phyloP scores from a whole-genome alignment of 306 rosid species.

The Rubus parviflorus region DNA sequence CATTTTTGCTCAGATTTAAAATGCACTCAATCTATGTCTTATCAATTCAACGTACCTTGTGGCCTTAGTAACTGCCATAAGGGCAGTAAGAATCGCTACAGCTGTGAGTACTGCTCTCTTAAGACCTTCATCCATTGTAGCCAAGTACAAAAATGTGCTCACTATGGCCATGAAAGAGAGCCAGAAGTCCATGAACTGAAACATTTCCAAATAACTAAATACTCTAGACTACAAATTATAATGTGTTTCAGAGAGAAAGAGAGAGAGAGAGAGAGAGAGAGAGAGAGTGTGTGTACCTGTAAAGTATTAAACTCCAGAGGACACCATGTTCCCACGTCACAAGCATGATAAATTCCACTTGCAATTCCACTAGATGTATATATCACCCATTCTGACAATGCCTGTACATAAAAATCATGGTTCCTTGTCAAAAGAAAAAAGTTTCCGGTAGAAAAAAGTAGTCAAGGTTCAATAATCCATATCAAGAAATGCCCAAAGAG shows the following conservation, averaged over 20 bases:
- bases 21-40: not conserved
- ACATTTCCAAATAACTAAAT: conserved; percentile 21
- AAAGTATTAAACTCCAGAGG: conserved; percentile 58
- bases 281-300: conserved; percentile 53
- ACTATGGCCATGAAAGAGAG: conserved; percentile 97
- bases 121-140: conserved; percentile 63
- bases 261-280: no score
- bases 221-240: not conserved
- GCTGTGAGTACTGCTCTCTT: conserved; percentile 85
- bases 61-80: conserved; percentile 78
- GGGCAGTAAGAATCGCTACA: conserved; percentile 87
- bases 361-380: conserved; percentile 84
- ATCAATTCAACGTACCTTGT: conserved; percentile 57
- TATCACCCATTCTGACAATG: conserved; percentile 82
- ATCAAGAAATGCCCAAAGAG: not conserved
- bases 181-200: conserved; percentile 99
- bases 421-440: conserved; percentile 9
- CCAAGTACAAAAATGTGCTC: conserved; percentile 81
- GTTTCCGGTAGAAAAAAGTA: not conserved
- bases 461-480: not conserved
- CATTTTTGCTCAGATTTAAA: not conserved
- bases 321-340: conserved; percentile 99
- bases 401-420: conserved; percentile 53
- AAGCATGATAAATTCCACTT: conserved; percentile 90
- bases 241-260: not conserved